These are phyloP conservation scores for Clonostachys chloroleuca DNA, from an alignment of 2,329 filamentous ascomycete genomes.

Conservation along the genomic window DNA sequence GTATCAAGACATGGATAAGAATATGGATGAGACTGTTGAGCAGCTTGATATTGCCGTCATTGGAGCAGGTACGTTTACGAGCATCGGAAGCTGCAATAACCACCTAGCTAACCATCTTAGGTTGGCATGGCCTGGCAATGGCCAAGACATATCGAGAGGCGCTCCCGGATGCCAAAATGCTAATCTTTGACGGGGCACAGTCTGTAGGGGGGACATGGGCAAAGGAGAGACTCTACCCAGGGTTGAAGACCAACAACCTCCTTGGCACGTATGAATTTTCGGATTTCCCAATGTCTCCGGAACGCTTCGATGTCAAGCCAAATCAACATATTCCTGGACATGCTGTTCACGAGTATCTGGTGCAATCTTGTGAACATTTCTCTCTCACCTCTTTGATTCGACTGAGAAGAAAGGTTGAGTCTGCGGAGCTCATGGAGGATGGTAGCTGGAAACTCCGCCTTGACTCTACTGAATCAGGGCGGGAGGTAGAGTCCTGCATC, in stretches of 20 bases:
- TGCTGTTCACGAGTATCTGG: conserved; percentile 41
- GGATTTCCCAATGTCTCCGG: conserved; percentile 67
- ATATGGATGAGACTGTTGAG: too few relatives aligned
- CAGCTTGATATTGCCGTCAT: too few relatives aligned
- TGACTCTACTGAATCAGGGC: too few relatives aligned
- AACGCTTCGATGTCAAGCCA: conserved; percentile 40
- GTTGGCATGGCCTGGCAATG: conserved; percentile 2
- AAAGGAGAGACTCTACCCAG: conserved; percentile 60
- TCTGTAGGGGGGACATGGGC: conserved; percentile 64
- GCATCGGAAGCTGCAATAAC: too few relatives aligned
- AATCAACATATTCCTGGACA: conserved; percentile 28
- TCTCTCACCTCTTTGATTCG: conserved; percentile 30
- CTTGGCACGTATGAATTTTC: conserved; percentile 69
- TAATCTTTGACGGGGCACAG: not conserved
- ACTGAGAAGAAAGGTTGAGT: too few relatives aligned
- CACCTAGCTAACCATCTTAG: not conserved
- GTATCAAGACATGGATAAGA: too few relatives aligned
- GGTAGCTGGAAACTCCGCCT: too few relatives aligned
- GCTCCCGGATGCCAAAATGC: not conserved
- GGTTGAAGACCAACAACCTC: conserved; percentile 71
- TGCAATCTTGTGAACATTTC: conserved; percentile 29
- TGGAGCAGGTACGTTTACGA: too few relatives aligned
- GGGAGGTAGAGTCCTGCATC: too few relatives aligned
- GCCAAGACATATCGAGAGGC: not conserved
- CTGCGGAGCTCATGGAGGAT: too few relatives aligned